Evolutionary conservation across 1,284 basidiomycete species (phyloP).

Genomic region (Pyrrhoderma lamaoense): DNA sequence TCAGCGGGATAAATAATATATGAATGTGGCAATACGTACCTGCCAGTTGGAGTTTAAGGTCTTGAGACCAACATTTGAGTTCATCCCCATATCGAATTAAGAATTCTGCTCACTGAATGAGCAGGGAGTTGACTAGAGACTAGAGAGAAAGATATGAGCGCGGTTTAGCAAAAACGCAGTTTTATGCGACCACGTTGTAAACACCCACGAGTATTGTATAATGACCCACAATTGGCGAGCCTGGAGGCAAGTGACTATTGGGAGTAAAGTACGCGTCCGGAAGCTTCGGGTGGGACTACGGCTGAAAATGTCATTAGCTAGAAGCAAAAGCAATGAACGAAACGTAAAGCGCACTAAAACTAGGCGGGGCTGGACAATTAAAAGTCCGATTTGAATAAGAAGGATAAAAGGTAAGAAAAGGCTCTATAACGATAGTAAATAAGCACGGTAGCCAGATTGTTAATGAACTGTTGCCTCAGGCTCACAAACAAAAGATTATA

Average conservation of each 20-base stretch:
- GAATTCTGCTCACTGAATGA: slow-evolving; percentile 19
- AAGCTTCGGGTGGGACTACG: slow-evolving; percentile 5
- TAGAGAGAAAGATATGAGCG: slow-evolving; percentile 7
- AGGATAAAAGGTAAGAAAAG: too few relatives aligned
- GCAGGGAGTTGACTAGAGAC: slow-evolving; percentile 4
- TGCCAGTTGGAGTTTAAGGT: slow-evolving; percentile 61
- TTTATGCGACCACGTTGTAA: slow-evolving; percentile 10
- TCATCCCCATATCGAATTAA: slow-evolving; percentile 40
- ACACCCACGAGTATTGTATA: slow-evolving; percentile 10
- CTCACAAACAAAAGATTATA: too few relatives aligned
- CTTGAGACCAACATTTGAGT: slow-evolving; percentile 41
- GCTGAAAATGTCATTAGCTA: slow-evolving; percentile 9
- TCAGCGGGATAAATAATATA: too few relatives aligned
- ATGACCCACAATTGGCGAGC: slow-evolving; percentile 15
- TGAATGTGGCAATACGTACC: slow-evolving; percentile 34
- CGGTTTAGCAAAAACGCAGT: slow-evolving; percentile 4
- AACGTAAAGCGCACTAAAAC: slow-evolving; percentile 12
- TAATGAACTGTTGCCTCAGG: too few relatives aligned
- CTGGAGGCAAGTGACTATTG: slow-evolving; percentile 6
- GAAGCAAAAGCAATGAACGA: slow-evolving; percentile 2
- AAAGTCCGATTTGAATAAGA: too few relatives aligned
- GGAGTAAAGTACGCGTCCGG: slow-evolving; percentile 3
- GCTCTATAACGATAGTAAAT: too few relatives aligned
- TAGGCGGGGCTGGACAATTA: slow-evolving; percentile 5
- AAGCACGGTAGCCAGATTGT: too few relatives aligned